phyloP scores from a whole-genome alignment of 176 grass and related monocot species.

The Canna indica region DNA sequence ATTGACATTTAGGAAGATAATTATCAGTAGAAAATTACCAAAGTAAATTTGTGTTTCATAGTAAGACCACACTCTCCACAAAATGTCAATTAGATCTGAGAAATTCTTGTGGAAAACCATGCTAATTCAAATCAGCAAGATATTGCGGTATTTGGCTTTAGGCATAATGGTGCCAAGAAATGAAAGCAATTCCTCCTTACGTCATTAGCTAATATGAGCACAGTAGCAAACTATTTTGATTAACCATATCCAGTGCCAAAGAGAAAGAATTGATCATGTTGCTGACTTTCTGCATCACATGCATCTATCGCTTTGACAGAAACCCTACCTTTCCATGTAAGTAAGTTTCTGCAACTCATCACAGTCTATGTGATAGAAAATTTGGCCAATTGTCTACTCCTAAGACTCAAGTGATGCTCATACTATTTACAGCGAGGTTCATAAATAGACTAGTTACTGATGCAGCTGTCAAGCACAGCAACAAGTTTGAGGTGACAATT shows the following conservation, averaged over 20 bases:
- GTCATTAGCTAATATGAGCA: neutral
- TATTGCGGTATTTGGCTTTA: neutral
- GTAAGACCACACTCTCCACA: too few species aligned
- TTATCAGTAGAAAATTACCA: neutral
- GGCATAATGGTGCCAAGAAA: neutral
- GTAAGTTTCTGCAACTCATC: too few species aligned
- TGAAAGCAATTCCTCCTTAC: neutral
- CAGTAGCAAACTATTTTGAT: too few species aligned
- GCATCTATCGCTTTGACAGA: too few species aligned
- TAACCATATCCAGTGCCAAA: neutral
- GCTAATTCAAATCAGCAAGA: neutral
- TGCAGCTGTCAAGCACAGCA: neutral
- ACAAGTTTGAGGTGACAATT: neutral
- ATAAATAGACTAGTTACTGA: neutral
- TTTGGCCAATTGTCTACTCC: neutral
- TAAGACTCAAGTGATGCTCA: too few species aligned
- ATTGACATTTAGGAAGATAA: neutral
- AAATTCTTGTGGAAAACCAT: neutral
- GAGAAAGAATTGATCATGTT: neutral
- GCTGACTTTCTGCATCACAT: neutral
- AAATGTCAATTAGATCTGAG: too few species aligned
- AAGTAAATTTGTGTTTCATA: too few species aligned
- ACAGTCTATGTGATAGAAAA: neutral
- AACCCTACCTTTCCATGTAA: too few species aligned
- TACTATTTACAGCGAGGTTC: too few species aligned